These are phyloP conservation scores for Arctostaphylos glauca DNA, from an alignment of 148 eudicot species.

Conservation along the genomic window DNA sequence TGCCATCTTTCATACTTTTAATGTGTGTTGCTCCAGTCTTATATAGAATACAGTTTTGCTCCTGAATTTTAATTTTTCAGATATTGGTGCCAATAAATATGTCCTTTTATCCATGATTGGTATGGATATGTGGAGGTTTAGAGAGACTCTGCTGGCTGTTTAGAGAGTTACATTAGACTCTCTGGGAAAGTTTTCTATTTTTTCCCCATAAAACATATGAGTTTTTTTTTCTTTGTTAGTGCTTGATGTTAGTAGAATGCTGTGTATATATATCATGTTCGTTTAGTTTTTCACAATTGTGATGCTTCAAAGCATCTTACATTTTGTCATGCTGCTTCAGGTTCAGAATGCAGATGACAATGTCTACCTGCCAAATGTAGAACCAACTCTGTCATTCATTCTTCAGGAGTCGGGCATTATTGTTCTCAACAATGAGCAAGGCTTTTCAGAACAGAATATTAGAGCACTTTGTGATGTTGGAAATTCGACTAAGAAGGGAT, in stretches of 20 bases:
- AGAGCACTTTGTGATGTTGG: conserved; percentile 98
- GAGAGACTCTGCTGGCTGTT: too few species aligned
- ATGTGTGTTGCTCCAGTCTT: not conserved
- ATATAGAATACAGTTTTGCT: too few species aligned
- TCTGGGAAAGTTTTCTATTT: not conserved
- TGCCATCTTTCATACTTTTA: not conserved
- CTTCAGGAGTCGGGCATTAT: conserved; percentile 66
- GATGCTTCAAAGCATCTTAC: conserved; percentile 2
- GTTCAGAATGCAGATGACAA: conserved; percentile 99
- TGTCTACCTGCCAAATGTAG: conserved; percentile 58
- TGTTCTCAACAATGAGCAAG: conserved; percentile 82
- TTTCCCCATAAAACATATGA: not conserved
- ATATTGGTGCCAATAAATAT: not conserved
- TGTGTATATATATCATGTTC: not conserved
- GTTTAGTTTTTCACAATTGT: not conserved
- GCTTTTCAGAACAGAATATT: conserved; percentile 74
- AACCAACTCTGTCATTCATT: conserved; percentile 79
- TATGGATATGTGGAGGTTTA: not conserved
- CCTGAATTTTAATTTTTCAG: not conserved
- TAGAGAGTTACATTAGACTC: not conserved
- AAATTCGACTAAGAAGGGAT: conserved; percentile 90
- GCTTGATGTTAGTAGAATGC: not conserved
- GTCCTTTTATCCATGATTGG: not conserved
- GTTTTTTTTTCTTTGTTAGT: not conserved
- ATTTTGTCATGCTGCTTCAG: conserved; percentile 34